Evolutionary conservation across 805 yeast genomes (phyloP).

Genomic region (Cyberlindnera misumaiensis): DNA sequence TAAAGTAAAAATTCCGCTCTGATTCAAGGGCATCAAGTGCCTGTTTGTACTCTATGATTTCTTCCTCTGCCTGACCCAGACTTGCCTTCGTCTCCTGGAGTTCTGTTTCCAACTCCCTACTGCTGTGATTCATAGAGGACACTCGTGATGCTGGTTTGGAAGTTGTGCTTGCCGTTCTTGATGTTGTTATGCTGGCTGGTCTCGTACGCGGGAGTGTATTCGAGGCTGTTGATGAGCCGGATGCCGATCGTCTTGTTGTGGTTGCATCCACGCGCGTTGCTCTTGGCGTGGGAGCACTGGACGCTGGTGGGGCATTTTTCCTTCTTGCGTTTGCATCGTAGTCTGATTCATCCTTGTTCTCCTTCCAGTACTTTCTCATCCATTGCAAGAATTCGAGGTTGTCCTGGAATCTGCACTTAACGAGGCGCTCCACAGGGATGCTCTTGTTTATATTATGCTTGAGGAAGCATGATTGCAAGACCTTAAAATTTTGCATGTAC

Average conservation of each 20-base stretch:
- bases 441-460: conserved; percentile 63
- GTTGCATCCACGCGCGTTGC: neutral
- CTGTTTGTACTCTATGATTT: conserved; percentile 48
- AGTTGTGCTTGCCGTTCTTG: conserved; percentile 6
- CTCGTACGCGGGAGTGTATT: conserved; percentile 10
- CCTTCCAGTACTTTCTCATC: conserved; percentile 80
- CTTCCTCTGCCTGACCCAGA: conserved; percentile 37
- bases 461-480: conserved; percentile 75
- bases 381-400: conserved; percentile 92
- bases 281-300: neutral
- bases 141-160: conserved; percentile 22
- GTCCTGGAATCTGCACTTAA: conserved; percentile 88
- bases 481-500: conserved; percentile 71
- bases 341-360: conserved; percentile 55
- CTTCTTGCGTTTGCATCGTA: conserved; percentile 69
- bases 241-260: conserved; percentile 1
- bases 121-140: conserved; percentile 17
- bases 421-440: conserved; percentile 73
- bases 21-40: conserved; percentile 64
- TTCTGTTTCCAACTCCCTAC: conserved; percentile 34
- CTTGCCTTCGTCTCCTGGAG: conserved; percentile 38
- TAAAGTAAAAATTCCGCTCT: conserved; percentile 87
- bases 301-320: conserved; percentile 22
- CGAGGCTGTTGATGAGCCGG: conserved; percentile 1
- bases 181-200: conserved; percentile 3